phyloP scores from a whole-genome alignment of 495 filamentous ascomycete genomes.

The Thermochaetoides thermophila region DNA sequence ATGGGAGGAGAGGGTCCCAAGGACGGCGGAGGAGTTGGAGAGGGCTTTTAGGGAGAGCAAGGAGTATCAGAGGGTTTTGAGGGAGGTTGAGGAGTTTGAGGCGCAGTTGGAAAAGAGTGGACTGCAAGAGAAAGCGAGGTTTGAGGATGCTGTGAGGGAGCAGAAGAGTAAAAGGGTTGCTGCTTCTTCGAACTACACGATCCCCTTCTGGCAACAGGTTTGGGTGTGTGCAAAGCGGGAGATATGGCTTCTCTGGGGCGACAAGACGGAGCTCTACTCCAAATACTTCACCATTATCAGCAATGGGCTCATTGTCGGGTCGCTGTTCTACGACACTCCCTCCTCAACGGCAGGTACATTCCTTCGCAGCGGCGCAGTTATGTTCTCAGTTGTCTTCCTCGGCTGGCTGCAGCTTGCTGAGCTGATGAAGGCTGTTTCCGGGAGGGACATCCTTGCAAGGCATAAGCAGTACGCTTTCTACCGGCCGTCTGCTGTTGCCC shows the following conservation, averaged over 20 bases:
- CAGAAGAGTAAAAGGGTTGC: conserved; percentile 22
- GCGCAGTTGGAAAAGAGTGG: conserved; percentile 17
- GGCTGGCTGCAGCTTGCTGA: conserved; percentile 65
- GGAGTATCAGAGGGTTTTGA: conserved; percentile 32
- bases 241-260: conserved; percentile 45
- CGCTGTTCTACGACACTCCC: conserved; percentile 58
- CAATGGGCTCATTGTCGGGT: conserved; percentile 63
- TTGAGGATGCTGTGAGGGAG: conserved; percentile 34
- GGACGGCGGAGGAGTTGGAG: conserved; percentile 57
- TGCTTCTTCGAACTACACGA: conserved; percentile 37
- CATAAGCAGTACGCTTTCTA: conserved; percentile 81
- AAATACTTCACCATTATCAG: conserved; percentile 43
- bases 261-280: conserved; percentile 44
- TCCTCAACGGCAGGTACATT: conserved; percentile 39
- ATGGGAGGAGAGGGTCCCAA: conserved; percentile 48
- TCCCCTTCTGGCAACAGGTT: conserved; percentile 43
- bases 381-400: conserved; percentile 72
- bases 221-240: conserved; percentile 38
- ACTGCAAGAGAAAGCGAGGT: conserved; percentile 28
- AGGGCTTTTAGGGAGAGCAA: conserved; percentile 41
- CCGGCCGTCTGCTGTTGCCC: conserved; percentile 60
- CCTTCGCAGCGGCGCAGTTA: conserved; percentile 40
- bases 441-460: conserved; percentile 62
- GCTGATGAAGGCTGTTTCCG: conserved; percentile 53
- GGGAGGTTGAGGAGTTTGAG: conserved; percentile 36